phyloP scores from a whole-genome alignment of 805 yeast genomes.

The Candida pseudoglaebosa region DNA sequence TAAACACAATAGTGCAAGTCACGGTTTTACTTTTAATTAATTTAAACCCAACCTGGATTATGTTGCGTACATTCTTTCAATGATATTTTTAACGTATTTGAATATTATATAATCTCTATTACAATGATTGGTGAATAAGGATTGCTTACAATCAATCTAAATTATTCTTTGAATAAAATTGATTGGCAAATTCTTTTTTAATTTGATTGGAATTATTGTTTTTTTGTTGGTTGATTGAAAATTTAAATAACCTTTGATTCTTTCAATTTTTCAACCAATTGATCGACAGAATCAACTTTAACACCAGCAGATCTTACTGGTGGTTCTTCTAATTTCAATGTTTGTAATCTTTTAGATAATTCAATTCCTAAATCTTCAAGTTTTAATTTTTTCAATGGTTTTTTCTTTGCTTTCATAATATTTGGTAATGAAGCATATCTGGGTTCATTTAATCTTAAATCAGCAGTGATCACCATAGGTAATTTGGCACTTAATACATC shows the following conservation, averaged over 20 bases:
- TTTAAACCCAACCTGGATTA: too few species aligned
- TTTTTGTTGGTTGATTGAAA: too few species aligned
- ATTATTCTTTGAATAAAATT: too few species aligned
- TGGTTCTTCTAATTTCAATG: slow-evolving; percentile 79
- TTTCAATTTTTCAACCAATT: slow-evolving; percentile 72
- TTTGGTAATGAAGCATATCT: slow-evolving; percentile 95
- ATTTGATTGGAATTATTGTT: not conserved
- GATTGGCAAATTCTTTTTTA: not conserved
- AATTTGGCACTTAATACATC: slow-evolving; percentile 73
- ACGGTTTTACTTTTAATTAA: too few species aligned
- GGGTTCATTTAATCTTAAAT: slow-evolving; percentile 90
- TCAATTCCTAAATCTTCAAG: slow-evolving; percentile 68
- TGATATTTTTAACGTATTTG: too few species aligned
- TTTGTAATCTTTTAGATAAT: slow-evolving; percentile 58
- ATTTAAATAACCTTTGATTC: slow-evolving; percentile 67
- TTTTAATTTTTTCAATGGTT: slow-evolving; percentile 71
- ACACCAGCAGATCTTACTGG: slow-evolving; percentile 77
- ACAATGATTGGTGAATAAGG: too few species aligned
- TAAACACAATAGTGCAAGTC: too few species aligned
- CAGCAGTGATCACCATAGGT: slow-evolving; percentile 89
- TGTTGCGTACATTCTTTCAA: too few species aligned
- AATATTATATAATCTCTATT: too few species aligned
- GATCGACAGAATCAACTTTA: slow-evolving; percentile 78
- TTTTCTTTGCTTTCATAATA: slow-evolving; percentile 97
- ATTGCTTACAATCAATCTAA: too few species aligned